phyloP scores from a whole-genome alignment of 1,284 basidiomycete genomes.

The Melampsora americana region DNA sequence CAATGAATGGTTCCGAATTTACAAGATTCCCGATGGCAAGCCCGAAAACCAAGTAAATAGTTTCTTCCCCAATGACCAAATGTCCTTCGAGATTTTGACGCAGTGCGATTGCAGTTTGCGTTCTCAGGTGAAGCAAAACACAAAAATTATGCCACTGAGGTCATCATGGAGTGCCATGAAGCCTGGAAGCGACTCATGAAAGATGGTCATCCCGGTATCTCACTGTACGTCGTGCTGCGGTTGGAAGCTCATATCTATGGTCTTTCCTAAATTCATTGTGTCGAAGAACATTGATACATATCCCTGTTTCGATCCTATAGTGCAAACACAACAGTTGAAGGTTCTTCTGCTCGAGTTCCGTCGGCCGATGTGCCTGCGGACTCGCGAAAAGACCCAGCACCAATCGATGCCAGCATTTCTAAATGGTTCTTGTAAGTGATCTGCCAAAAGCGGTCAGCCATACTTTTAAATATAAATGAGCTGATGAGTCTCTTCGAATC shows the following conservation, averaged over 20 bases:
- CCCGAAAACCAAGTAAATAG: slow-evolving; percentile 61
- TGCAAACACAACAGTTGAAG: slow-evolving; percentile 64
- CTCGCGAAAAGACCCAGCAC: slow-evolving; percentile 57
- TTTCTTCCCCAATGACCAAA: background rate
- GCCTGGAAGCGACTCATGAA: slow-evolving; percentile 91
- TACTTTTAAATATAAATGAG: slow-evolving; percentile 10
- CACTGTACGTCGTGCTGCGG: slow-evolving; percentile 63
- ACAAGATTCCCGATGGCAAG: slow-evolving; percentile 81
- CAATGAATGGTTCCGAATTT: slow-evolving; percentile 48
- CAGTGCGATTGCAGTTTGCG: slow-evolving; percentile 69
- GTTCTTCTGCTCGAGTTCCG: slow-evolving; percentile 68
- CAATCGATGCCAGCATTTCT: slow-evolving; percentile 54
- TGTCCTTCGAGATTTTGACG: background rate
- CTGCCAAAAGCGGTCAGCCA: slow-evolving; percentile 33
- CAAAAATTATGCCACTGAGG: slow-evolving; percentile 98
- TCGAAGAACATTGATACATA: background rate
- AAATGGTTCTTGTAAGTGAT: slow-evolving; percentile 54
- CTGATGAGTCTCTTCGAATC: background rate
- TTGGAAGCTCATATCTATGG: slow-evolving; percentile 65
- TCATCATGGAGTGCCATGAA: slow-evolving; percentile 98
- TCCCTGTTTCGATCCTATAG: slow-evolving; percentile 56
- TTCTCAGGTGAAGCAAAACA: slow-evolving; percentile 99
- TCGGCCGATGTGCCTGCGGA: slow-evolving; percentile 74
- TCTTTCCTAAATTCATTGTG: slow-evolving; percentile 13
- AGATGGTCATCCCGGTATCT: slow-evolving; percentile 70